A percentile compares a stretch with the other conserved stretches of the same genome.
These are phyloP conservation scores for Punica granatum DNA, from an alignment of 345 rosid species.

Conservation along the genomic window DNA sequence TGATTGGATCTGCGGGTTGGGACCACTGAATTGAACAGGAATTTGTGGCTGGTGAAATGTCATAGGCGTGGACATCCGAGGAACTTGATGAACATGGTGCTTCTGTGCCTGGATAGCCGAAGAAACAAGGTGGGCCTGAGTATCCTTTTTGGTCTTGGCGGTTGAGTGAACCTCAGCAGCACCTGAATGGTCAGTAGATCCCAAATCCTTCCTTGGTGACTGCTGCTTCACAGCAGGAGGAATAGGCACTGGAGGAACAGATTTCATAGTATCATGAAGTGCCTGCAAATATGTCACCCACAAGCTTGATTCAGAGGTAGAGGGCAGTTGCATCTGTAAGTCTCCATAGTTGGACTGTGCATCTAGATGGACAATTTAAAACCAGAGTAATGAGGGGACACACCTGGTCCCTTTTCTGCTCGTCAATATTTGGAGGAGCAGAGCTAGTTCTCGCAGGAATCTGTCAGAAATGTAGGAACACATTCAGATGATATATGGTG, in stretches of 20 bases:
- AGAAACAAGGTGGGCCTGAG: constrained; percentile 37
- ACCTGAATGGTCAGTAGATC: constrained; percentile 35
- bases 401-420: constrained; percentile 90
- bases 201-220: constrained; percentile 36
- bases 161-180: constrained; percentile 37
- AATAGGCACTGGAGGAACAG: constrained; percentile 47
- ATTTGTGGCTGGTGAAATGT: constrained; percentile 64
- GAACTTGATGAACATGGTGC: constrained; percentile 36
- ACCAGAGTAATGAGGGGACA: not conserved
- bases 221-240: constrained; percentile 49
- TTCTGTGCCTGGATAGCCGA: constrained; percentile 50
- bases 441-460: constrained; percentile 95
- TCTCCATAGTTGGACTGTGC: not conserved
- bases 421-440: constrained; percentile 97
- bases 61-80: constrained; percentile 63
- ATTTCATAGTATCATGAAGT: constrained; percentile 43
- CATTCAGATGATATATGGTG: not conserved
- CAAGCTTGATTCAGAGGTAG: not conserved
- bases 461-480: constrained; percentile 24
- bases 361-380: not conserved
- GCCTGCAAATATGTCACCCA: constrained; percentile 44
- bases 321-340: not conserved
- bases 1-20: constrained; percentile 65
- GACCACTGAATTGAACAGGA: constrained; percentile 66
- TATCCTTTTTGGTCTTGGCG: constrained; percentile 46